These are phyloP conservation scores for Populus pruinosa DNA, from an alignment of 345 rosid species.

Conservation along the genomic window DNA sequence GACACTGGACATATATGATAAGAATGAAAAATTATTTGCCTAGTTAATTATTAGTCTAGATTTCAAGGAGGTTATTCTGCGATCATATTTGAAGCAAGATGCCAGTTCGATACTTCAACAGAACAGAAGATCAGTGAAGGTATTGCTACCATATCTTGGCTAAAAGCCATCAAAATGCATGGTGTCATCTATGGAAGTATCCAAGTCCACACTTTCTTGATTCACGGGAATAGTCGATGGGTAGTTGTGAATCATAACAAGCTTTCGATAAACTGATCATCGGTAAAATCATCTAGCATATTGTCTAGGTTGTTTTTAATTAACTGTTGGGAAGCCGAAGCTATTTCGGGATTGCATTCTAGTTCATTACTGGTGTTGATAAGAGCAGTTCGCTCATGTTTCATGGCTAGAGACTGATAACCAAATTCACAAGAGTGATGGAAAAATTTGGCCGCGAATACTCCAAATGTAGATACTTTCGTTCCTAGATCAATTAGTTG, in stretches of 20 bases:
- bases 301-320: background rate
- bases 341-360: background rate
- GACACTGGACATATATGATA: too few species aligned
- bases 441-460: background rate
- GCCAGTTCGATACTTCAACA: conserved; percentile 2
- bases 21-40: too few species aligned
- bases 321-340: background rate
- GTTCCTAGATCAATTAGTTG: background rate
- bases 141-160: background rate
- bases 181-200: background rate
- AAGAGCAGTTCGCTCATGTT: background rate
- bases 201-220: background rate
- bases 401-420: background rate
- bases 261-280: background rate
- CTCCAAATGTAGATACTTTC: background rate
- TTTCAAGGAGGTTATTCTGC: background rate
- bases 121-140: background rate
- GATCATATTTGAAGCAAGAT: background rate
- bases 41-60: too few species aligned
- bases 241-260: background rate
- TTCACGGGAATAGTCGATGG: background rate
- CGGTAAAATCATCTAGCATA: too few species aligned
- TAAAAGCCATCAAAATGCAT: background rate
- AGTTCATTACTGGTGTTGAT: background rate
- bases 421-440: background rate